A percentile compares a stretch with the other conserved stretches of the same genome.
Conservation (phyloP, 2,329 filamentous ascomycete species). For the Trichoderma atroviride region DNA sequence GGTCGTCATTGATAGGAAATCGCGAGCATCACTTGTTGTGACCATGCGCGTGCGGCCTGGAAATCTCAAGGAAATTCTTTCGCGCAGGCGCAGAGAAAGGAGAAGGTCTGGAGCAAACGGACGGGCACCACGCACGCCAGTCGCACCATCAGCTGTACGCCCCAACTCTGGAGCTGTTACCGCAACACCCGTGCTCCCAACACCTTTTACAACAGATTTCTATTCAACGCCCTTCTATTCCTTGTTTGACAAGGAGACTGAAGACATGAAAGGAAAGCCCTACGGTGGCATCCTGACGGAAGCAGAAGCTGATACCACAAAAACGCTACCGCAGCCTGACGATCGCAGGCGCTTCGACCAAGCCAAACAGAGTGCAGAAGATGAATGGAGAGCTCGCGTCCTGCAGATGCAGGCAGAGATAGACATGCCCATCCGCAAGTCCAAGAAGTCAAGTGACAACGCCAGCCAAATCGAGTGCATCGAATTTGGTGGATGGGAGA, state of each 20-base stretch:
- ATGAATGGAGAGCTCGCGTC: slow-evolving; percentile 77
- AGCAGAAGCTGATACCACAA: slow-evolving; percentile 85
- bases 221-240: slow-evolving; percentile 84
- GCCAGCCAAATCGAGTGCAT: slow-evolving; percentile 98
- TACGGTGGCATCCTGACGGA: slow-evolving; percentile 94
- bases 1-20: slow-evolving; percentile 46
- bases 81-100: slow-evolving; percentile 40
- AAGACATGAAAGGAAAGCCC: slow-evolving; percentile 88
- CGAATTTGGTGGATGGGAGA: slow-evolving; percentile 96
- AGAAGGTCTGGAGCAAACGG: slow-evolving; percentile 34
- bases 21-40: slow-evolving; percentile 41
- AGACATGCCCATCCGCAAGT: slow-evolving; percentile 64
- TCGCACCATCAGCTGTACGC: slow-evolving; percentile 32
- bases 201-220: slow-evolving; percentile 59
- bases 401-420: slow-evolving; percentile 63
- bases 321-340: slow-evolving; percentile 77
- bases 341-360: slow-evolving; percentile 88
- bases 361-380: slow-evolving; percentile 86
- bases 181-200: slow-evolving; percentile 44
- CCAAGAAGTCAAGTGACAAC: slow-evolving; percentile 77
- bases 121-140: slow-evolving; percentile 34
- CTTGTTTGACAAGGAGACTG: slow-evolving; percentile 84
- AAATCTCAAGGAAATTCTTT: slow-evolving; percentile 44
- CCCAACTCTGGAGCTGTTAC: slow-evolving; percentile 27
- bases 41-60: slow-evolving; percentile 44